Percentiles rank a stretch among this genome's conserved stretches.
These are phyloP conservation scores for Ceratocystis alfenasii DNA, from an alignment of 2,329 filamentous ascomycete genomes.

Conservation along the genomic window DNA sequence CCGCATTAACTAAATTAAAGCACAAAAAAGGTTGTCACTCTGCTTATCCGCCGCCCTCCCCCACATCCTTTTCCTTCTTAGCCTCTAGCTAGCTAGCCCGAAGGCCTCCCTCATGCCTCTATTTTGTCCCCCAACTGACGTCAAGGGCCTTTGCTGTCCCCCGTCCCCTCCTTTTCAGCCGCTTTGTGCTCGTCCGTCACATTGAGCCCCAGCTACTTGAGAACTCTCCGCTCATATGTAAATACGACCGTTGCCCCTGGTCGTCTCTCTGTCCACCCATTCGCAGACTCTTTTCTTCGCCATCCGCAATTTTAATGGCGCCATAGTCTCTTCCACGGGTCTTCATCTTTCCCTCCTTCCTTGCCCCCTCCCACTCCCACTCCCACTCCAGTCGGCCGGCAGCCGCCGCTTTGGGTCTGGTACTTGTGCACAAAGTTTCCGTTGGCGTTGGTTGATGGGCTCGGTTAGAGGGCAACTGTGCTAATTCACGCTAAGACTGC, in stretches of 20 bases:
- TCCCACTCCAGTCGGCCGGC: neutral
- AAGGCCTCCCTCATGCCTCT: neutral
- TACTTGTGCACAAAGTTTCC: slow-evolving; percentile 13
- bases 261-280: too few relatives aligned
- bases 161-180: neutral
- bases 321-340: neutral
- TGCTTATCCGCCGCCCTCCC: neutral
- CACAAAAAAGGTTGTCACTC: neutral
- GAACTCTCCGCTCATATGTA: too few relatives aligned
- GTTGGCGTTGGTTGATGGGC: neutral
- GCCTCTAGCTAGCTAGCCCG: neutral
- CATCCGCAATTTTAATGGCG: slow-evolving; percentile 4
- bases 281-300: neutral
- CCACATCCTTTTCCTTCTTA: neutral
- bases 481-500: too few relatives aligned
- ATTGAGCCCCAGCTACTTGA: too few relatives aligned
- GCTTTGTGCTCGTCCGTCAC: too few relatives aligned
- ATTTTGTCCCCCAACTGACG: neutral
- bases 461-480: neutral
- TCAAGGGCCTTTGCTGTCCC: neutral
- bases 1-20: neutral
- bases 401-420: neutral
- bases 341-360: neutral
- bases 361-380: neutral
- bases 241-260: too few relatives aligned